These are phyloP conservation scores for Aspergillus ochraceoroseus DNA, from an alignment of 2,329 filamentous ascomycete genomes.

Conservation along the genomic window DNA sequence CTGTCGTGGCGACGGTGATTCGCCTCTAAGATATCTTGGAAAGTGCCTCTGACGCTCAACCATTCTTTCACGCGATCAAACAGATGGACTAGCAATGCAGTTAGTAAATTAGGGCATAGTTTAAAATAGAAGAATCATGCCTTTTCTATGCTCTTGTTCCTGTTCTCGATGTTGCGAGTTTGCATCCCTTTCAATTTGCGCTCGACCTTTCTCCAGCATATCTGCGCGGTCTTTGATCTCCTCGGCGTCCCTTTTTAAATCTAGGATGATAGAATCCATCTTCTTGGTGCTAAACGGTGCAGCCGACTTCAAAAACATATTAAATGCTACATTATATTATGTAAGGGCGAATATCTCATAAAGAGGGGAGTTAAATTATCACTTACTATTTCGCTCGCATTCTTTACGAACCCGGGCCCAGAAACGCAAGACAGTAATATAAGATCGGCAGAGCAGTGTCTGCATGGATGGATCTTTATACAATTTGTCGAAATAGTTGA, in stretches of 20 bases:
- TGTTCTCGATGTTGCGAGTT: neutral
- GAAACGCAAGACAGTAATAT: slow-evolving; percentile 1
- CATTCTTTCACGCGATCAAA: slow-evolving; percentile 2
- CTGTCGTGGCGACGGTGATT: neutral
- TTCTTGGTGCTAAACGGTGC: neutral
- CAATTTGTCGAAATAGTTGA: neutral
- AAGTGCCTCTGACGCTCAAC: neutral
- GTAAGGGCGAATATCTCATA: too few relatives aligned
- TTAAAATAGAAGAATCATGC: neutral
- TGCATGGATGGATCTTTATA: slow-evolving; percentile 2
- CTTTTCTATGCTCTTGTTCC: neutral
- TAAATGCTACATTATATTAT: neutral
- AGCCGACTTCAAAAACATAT: neutral
- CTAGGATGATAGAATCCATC: neutral
- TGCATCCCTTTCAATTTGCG: neutral
- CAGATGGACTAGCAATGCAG: neutral
- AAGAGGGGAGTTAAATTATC: too few relatives aligned
- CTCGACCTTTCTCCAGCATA: slow-evolving; percentile 2
- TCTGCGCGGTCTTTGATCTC: slow-evolving; percentile 2
- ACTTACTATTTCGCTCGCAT: neutral
- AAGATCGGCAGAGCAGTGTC: neutral
- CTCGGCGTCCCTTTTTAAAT: neutral
- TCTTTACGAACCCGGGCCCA: slow-evolving; percentile 3
- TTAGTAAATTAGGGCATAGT: neutral
- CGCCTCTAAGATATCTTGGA: neutral